Base-by-base conservation (phyloP, 2,329 filamentous ascomycete genomes). In the Exophiala mesophila region DNA sequence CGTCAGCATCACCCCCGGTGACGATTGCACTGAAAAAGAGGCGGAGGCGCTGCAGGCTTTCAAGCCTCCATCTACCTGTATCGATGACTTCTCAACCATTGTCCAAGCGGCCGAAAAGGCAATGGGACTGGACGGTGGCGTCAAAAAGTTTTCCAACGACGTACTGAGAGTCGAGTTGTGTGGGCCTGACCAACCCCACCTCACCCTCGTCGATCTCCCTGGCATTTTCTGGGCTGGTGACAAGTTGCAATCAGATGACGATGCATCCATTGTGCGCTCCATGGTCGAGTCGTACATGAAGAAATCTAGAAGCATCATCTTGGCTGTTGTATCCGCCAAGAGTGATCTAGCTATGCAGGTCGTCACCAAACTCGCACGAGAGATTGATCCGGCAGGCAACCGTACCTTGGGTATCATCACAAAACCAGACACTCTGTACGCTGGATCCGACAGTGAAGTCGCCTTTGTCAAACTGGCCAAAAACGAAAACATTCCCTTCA, bases 131-230 rank as follows among this genome's bases (percentile, higher is more conserved):
- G 49, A 55, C 3, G 52, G 50, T 3, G 46, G 51, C 1, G 47
- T 55, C 1, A 61, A 71, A 2, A 59, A 60, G 1, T 64, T 64
- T 68, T 8, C 72, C 62, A 30, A 45, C 63, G 73, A 77, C 44
- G 71, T 79, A 16, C 67, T 81, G 4, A 71, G 77, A 1, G 69
- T 82, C 1, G 77, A 82, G 52, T 72, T 80, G 55, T 70, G 67
- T 8, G 77, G 78, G 0, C 77, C 77, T 0, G 71, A 77, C 8
- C 72, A 76, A 63, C 76, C 76, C 1, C 67, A 81, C 12, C 60
- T 82, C 31, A 82, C 76, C 0, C 66, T 82, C 1, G 76, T 82
- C 5, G 78, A 82, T 58, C 64, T 82, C 23, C 78, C 78, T 0
- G 77, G 78, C 2, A 61, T 82, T 1, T 73, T 80, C 19, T 66